Evolutionary conservation across 192 early-diverging fungal species (phyloP), one percentile per base, ranked within the genome.

Genomic region (Entrophospora sp.): DNA sequence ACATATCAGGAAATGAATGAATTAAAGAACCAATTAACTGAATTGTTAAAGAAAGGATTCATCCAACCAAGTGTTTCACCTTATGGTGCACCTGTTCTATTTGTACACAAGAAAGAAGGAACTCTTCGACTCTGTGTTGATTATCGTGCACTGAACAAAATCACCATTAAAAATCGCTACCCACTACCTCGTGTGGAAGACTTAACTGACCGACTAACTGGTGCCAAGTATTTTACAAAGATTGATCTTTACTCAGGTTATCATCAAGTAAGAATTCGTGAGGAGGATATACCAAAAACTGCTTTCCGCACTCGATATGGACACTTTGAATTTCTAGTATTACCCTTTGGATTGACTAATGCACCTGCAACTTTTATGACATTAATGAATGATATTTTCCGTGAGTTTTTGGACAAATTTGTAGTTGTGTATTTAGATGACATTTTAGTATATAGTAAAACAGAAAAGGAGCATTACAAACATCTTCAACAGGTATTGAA

Each of bases 281-380:
- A 64, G 24, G 68, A 30, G 0, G 77, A 82, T 28, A 43, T 72
- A 0, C 18, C 22, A 0, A 82, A 83, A 36, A 75, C 66, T 3
- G 57, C 67, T 14, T 72, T 77, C 40, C 30, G 30, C 16, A 69
- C 63, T 16, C 30, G 46, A 3, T 68, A 64, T 24, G 55, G 61
- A 1, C 73, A 59, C 2, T 90, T 64, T 40, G 69, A 85, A 48
- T 85, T 75, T 35, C 27, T 64, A 0, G 80, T 86, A 16, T 69
- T 90, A 44, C 84, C 85, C 0, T 85, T 86, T 60, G 86, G 86
- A 0, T 48, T 91, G 0, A 73, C 71, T 25, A 85, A 84, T 61
- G 79, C 80, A 0, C 86, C 82, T 0, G 81, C 83, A 0, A 77
- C 77, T 0, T 87, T 86, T 68, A 75, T 77, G 62, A 40, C 31